Base-by-base conservation (phyloP, 768 basidiomycete species). In the Suillus bovinus region DNA sequence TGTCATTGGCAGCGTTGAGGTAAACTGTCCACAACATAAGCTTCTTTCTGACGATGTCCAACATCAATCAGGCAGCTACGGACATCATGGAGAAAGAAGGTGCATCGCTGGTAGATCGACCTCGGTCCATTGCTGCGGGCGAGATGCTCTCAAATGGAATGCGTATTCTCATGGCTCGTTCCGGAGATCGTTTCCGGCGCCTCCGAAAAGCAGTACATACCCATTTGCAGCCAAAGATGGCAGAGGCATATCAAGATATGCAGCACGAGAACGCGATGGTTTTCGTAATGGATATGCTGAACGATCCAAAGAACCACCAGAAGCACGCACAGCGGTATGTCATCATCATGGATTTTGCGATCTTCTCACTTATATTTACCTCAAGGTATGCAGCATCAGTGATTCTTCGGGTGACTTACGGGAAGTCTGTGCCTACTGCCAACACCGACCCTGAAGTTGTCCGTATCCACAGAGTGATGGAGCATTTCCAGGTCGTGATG, bases 1-100 rank as follows among this genome's bases (percentile, higher is more conserved):
- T 9, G 13, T 70, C 49, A 60, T 71, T 34, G 69, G 70, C 1
- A 60, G 62, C n/a, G 56, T 67, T 56, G 62, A 70, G n/a, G 69
- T 67, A 61, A 47, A 66, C 42, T 22, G 16, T 64, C 58, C 10
- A 39, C 53, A 17, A 56, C 9, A 9, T 24, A 17, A 33, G 9
- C 20, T 68, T 79, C 52, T 75, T n/a, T 47, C 47, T 24, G 16
- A 8, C 6, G 58, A 22, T 46, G n/a, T 13, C n/a, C 44, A 9
- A 44, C n/a, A 46, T 24, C 24, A 14, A 47, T 7, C 14, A 47
- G 47, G 47, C 47, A 47, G 47, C 47, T 6, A 14, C 47, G 47
- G 47, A 27, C 24, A 47, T 47, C 47, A 47, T 47, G 47, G 47
- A 47, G 16, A 47, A 47, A 17, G 47, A 47, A 9, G 47, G 47